phyloP scores from a whole-genome alignment of 305 asterid species.

The Striga hermonthica region DNA sequence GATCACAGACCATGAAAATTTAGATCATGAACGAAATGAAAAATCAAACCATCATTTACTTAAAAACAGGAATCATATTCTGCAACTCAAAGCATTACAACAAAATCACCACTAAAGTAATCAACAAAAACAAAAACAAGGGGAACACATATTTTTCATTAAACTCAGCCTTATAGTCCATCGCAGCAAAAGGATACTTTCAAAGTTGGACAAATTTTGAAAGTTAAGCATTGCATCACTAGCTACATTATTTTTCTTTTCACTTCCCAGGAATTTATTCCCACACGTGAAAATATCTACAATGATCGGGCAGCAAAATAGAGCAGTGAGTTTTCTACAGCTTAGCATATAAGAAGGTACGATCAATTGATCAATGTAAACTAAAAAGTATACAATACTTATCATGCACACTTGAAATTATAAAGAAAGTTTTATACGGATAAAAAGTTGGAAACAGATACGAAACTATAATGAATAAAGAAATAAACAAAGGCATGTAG shows the following conservation, averaged over 20 bases:
- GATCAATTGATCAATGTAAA: neutral
- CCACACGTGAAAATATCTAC: neutral
- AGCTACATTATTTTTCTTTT: neutral
- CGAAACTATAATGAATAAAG: too few species aligned
- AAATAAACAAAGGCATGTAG: slow-evolving; percentile 12
- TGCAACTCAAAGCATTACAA: neutral
- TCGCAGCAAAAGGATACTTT: slow-evolving; percentile 6
- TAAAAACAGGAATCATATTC: slow-evolving; percentile 13
- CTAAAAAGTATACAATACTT: neutral
- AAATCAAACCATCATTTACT: neutral
- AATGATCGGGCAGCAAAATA: neutral
- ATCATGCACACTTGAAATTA: neutral
- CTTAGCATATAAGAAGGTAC: neutral
- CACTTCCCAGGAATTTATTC: slow-evolving; percentile 9
- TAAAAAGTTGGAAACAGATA: slow-evolving; percentile 9
- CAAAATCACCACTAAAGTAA: neutral
- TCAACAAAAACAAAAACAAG: neutral
- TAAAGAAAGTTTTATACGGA: slow-evolving; percentile 1
- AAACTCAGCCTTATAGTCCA: slow-evolving; percentile 1
- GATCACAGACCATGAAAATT: slow-evolving; percentile 25
- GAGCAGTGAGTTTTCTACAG: neutral
- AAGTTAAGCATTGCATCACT: neutral
- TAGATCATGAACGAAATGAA: slow-evolving; percentile 2
- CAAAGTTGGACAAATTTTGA: neutral
- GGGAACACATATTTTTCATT: slow-evolving; percentile 10